These are phyloP conservation scores for Cyphellophora europaea DNA, from an alignment of 2,329 filamentous ascomycete species.

Conservation along the genomic window DNA sequence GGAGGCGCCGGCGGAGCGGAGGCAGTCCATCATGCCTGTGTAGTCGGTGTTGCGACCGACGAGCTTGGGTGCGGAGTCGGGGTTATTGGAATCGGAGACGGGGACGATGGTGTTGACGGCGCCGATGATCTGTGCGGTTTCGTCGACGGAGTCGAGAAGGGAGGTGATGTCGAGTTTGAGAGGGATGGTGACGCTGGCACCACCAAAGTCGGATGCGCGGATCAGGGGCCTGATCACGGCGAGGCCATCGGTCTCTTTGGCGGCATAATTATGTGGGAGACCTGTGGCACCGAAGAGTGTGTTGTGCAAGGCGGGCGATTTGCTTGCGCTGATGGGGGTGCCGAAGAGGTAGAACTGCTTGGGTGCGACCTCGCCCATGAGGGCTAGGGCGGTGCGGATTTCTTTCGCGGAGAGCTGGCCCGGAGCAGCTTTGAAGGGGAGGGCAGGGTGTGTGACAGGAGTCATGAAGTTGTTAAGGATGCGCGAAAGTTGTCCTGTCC, in stretches of 20 bases:
- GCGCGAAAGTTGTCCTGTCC: constrained; percentile 75
- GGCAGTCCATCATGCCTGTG: constrained; percentile 76
- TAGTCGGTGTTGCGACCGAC: constrained; percentile 93
- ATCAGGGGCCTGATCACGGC: constrained; percentile 57
- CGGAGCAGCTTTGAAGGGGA: constrained; percentile 90
- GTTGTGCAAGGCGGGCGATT: constrained; percentile 86
- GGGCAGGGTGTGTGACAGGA: constrained; percentile 76
- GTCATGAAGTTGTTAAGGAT: constrained; percentile 90
- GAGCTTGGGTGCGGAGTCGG: constrained; percentile 41
- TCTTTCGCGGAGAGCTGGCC: constrained; percentile 87
- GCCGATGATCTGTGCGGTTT: constrained; percentile 72
- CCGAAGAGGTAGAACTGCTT: constrained; percentile 84
- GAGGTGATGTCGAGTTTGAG: constrained; percentile 83
- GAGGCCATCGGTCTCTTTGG: constrained; percentile 62
- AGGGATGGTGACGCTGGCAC: constrained; percentile 91
- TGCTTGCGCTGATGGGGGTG: constrained; percentile 69
- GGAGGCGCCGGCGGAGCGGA: constrained; percentile 59
- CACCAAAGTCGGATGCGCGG: constrained; percentile 67
- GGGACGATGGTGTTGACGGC: constrained; percentile 91
- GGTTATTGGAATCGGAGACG: constrained; percentile 22
- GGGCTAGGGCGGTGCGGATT: constrained; percentile 66
- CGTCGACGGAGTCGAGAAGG: constrained; percentile 68
- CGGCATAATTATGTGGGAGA: constrained; percentile 72
- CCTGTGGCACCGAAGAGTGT: constrained; percentile 66
- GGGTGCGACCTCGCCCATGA: constrained; percentile 68